Percentiles rank a stretch among this genome's conserved stretches.
Evolutionary conservation across 441 rosid species (phyloP).

Genomic region (Mallotus repandus): DNA sequence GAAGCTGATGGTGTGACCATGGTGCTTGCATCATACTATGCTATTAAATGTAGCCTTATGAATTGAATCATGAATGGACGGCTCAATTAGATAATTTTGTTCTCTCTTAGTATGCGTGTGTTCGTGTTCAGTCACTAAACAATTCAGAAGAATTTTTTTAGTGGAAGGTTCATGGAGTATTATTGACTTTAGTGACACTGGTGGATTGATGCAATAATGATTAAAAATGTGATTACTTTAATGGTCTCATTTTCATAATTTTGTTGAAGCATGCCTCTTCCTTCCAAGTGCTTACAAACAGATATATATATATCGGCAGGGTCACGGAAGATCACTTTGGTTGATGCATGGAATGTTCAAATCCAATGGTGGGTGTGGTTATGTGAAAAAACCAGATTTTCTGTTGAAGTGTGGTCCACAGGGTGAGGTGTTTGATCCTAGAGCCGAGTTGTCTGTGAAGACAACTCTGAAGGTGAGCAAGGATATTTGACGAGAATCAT

Average conservation of each 20-base stretch:
- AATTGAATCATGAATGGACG: neutral
- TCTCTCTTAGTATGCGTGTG: no score
- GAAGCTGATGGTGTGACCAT: neutral
- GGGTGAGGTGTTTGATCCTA: slow-evolving; percentile 64
- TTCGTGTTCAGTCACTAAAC: neutral
- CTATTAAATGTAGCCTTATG: neutral
- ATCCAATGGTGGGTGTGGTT: slow-evolving; percentile 86
- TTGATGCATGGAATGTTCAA: slow-evolving; percentile 88
- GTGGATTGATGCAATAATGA: neutral
- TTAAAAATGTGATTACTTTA: neutral
- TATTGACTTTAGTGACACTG: neutral
- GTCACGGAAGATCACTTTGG: slow-evolving; percentile 76
- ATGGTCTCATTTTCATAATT: neutral
- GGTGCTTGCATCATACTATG: neutral
- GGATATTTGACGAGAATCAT: neutral
- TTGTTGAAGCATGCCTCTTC: neutral
- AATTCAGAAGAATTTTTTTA: neutral
- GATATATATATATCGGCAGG: slow-evolving; percentile 36
- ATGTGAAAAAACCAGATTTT: slow-evolving; percentile 73
- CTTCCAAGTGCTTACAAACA: slow-evolving; percentile 2
- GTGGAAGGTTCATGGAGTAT: neutral
- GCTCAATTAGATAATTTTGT: neutral
- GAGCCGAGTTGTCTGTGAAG: slow-evolving; percentile 41
- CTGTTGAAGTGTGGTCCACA: slow-evolving; percentile 42
- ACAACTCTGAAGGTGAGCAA: slow-evolving; percentile 60